A percentile compares a stretch with the other conserved stretches of the same genome.
Conservation (phyloP, 805 yeast species). For the Wickerhamiella azyma region DNA sequence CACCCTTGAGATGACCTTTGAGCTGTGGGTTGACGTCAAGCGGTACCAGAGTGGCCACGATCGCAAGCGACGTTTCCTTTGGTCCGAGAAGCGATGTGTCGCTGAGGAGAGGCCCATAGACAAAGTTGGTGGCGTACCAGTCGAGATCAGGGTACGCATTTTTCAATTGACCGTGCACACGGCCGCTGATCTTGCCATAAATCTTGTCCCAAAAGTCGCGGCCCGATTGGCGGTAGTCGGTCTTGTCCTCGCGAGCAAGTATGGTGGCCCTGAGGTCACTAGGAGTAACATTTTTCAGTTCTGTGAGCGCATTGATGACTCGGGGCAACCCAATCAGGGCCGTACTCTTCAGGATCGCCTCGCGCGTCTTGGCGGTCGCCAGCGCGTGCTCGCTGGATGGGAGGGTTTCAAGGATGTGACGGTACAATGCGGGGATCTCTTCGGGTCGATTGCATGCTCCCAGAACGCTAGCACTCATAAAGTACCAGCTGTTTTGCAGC, state of each 20-base stretch:
- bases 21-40: conserved; percentile 89
- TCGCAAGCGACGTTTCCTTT: conserved; percentile 60
- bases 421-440: conserved; percentile 62
- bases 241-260: conserved; percentile 18
- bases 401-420: conserved; percentile 39
- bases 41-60: conserved; percentile 71
- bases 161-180: conserved; percentile 55
- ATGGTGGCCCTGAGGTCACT: conserved; percentile 27
- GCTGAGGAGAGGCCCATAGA: conserved; percentile 67
- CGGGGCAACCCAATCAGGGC: conserved; percentile 79
- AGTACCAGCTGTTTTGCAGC: conserved; percentile 53
- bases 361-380: conserved; percentile 49
- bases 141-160: conserved; percentile 79
- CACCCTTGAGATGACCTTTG: conserved; percentile 83
- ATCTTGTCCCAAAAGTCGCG: conserved; percentile 54
- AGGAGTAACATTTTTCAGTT: conserved; percentile 55
- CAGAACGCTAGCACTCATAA: conserved; percentile 66
- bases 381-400: conserved; percentile 18
- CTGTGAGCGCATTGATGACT: conserved; percentile 63
- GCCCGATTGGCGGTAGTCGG: conserved; percentile 34
- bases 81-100: conserved; percentile 47
- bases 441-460: conserved; percentile 72
- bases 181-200: conserved; percentile 57
- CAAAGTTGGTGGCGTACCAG: conserved; percentile 54
- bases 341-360: conserved; percentile 61